Base-by-base conservation (phyloP, 2,329 filamentous ascomycete species). In the Apiospora saccharicola region DNA sequence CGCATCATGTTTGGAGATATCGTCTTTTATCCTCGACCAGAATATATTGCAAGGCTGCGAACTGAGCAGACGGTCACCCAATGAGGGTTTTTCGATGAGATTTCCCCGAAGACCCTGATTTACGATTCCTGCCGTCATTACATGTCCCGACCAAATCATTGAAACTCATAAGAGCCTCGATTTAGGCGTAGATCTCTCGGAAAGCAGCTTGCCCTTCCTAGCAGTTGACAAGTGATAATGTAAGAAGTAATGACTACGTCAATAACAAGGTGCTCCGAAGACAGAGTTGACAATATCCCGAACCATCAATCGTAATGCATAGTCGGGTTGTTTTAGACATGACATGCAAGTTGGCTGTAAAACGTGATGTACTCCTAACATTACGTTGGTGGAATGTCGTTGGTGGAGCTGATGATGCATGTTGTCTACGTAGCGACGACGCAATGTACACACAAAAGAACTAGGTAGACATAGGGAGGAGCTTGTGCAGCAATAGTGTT, bases 341-440 rank as follows among this genome's bases (percentile, higher is more conserved):
- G 41, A 13, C 8, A 22, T 61, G 22, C 5, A 12, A 64, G 53
- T 14, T 41, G 34, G 10, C 10, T 10, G 7, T n/a, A 19, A 41
- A 41, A 41, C 7, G 34, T n/a, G 34, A 41, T 13, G 19, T 14
- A n/a, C 10, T 34, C 16, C 16, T 22, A 37, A 10, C 22, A 64
- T 64, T 34, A 64, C 57, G 57, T 64, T 37, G 34, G 57, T n/a
- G 34, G 34, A 3, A 64, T 64, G 57, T 8, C 34, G 19, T 24
- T 64, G 3, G 49, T 22, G 57, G 57, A 64, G 57, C 19, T 37
- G 34, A 64, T 41, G 34, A 64, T 64, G 57, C 57, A 64, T n/a
- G 19, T 22, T 34, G 8, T 10, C 53, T 37, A 61, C 53, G 53
- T 61, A 61, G 53, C 53, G 53, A 37, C 34, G 10, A 37, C 57